phyloP scores from a whole-genome alignment of 2,329 filamentous ascomycete genomes.

The Cladosporium halotolerans region DNA sequence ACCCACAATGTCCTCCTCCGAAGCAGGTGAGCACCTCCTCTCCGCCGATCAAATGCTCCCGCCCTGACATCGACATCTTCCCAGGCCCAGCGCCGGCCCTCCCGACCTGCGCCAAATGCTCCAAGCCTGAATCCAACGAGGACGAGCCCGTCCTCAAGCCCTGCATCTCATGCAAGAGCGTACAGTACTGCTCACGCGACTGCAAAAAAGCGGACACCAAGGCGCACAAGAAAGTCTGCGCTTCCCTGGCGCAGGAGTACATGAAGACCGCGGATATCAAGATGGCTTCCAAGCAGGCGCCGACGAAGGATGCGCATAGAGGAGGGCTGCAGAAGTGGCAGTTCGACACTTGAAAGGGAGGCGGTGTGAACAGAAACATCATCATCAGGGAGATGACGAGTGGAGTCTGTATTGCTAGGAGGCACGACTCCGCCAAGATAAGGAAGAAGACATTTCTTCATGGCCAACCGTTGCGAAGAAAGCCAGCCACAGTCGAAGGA shows the following conservation, averaged over 20 bases:
- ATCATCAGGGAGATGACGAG: too few species aligned
- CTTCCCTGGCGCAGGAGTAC: conserved; percentile 34
- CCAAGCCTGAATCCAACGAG: conserved; percentile 4
- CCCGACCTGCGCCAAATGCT: conserved; percentile 11
- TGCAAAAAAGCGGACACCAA: conserved; percentile 37
- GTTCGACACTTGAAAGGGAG: conserved; percentile 24
- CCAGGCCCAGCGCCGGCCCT: not conserved
- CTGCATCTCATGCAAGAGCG: conserved; percentile 35
- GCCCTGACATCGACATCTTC: not conserved
- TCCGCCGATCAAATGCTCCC: not conserved
- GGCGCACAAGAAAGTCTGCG: conserved; percentile 36
- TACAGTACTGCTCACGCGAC: conserved; percentile 35
- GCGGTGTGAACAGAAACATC: too few species aligned
- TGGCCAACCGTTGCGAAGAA: too few species aligned
- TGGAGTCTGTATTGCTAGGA: too few species aligned
- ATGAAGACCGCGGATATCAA: conserved; percentile 33
- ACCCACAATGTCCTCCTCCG: conserved; percentile 1
- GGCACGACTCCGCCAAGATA: too few species aligned
- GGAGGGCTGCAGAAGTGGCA: conserved; percentile 38
- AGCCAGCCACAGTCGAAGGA: too few species aligned
- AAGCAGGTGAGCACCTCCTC: conserved; percentile 6
- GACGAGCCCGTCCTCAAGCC: conserved; percentile 24
- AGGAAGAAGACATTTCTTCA: too few species aligned
- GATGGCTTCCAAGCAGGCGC: conserved; percentile 31
- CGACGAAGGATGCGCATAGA: conserved; percentile 28